phyloP scores from a whole-genome alignment of 768 basidiomycete genomes.

The Melanogaster broomeanus region DNA sequence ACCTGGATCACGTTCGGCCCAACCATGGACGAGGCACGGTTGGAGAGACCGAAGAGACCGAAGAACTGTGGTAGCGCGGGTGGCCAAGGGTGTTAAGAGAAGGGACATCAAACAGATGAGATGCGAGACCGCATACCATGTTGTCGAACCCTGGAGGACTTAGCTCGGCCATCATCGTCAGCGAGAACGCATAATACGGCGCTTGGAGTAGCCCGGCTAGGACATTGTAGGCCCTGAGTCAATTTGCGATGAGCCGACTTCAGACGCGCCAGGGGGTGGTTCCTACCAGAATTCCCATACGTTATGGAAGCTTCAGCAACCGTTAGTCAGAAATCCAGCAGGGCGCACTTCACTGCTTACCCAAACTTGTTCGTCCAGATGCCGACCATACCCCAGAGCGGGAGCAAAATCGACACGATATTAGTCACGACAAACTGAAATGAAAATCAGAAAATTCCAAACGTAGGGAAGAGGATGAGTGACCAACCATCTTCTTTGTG shows the following conservation, averaged over 20 bases:
- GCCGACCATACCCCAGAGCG: too few relatives aligned
- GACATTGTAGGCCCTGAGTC: constrained; percentile 71
- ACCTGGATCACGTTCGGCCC: too few relatives aligned
- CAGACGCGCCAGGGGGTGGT: background rate
- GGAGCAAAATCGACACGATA: constrained; percentile 71
- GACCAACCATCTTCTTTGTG: too few relatives aligned
- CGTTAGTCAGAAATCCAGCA: constrained; percentile 1
- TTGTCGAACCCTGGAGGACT: too few relatives aligned
- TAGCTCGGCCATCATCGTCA: constrained; percentile 87
- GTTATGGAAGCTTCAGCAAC: constrained; percentile 63
- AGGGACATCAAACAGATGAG: background rate
- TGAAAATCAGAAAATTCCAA: background rate
- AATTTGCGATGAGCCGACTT: background rate
- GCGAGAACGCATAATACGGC: constrained; percentile 84
- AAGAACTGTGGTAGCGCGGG: constrained; percentile 64
- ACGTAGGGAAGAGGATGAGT: constrained; percentile 30
- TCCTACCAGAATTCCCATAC: constrained; percentile 84
- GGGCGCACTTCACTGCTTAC: constrained; percentile 36
- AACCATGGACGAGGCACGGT: too few relatives aligned
- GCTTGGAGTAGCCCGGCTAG: constrained; percentile 82
- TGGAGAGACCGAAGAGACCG: constrained; percentile 82
- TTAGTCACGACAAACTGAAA: constrained; percentile 74
- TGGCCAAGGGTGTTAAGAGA: background rate
- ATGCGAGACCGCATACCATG: too few relatives aligned
- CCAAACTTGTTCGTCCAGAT: constrained; percentile 79